phyloP scores from a whole-genome alignment of 2,329 filamentous ascomycete genomes.

The Knoxdaviesia proteae region DNA sequence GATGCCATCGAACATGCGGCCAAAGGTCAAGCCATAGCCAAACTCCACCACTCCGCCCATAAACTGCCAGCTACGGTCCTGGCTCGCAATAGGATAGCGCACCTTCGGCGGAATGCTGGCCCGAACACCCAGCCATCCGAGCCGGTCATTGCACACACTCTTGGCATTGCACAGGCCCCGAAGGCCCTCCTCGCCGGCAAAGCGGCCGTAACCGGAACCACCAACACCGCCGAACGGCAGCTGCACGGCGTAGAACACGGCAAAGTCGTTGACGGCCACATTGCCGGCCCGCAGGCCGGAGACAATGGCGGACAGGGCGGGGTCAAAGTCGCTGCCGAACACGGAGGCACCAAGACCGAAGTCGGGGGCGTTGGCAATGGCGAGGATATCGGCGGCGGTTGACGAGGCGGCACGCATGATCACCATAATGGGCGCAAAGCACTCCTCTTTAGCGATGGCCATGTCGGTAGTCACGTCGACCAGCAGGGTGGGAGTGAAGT shows the following conservation, averaged over 20 bases:
- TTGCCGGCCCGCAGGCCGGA: slow-evolving; percentile 59
- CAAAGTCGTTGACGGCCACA: slow-evolving; percentile 93
- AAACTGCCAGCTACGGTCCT: slow-evolving; percentile 43
- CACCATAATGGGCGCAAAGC: slow-evolving; percentile 80
- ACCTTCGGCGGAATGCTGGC: slow-evolving; percentile 67
- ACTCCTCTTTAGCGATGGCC: slow-evolving; percentile 74
- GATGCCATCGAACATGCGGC: slow-evolving; percentile 19
- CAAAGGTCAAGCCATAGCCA: slow-evolving; percentile 28
- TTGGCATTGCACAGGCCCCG: slow-evolving; percentile 74
- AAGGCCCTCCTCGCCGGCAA: slow-evolving; percentile 78
- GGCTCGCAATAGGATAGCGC: slow-evolving; percentile 57
- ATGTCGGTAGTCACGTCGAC: slow-evolving; percentile 74
- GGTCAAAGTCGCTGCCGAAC: slow-evolving; percentile 47
- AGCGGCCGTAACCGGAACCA: slow-evolving; percentile 80
- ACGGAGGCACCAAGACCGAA: slow-evolving; percentile 82
- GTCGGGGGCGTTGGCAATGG: slow-evolving; percentile 60
- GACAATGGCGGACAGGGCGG: slow-evolving; percentile 43
- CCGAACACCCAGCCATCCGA: slow-evolving; percentile 36
- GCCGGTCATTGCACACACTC: slow-evolving; percentile 60
- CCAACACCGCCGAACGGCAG: slow-evolving; percentile 83
- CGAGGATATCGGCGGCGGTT: slow-evolving; percentile 40
- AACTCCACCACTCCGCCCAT: slow-evolving; percentile 38
- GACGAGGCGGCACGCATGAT: slow-evolving; percentile 55
- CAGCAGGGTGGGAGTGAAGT: slow-evolving; percentile 79
- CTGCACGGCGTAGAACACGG: slow-evolving; percentile 78